Evolutionary conservation across 192 early-diverging fungal species (phyloP).

Genomic region (Coemansia javaensis): DNA sequence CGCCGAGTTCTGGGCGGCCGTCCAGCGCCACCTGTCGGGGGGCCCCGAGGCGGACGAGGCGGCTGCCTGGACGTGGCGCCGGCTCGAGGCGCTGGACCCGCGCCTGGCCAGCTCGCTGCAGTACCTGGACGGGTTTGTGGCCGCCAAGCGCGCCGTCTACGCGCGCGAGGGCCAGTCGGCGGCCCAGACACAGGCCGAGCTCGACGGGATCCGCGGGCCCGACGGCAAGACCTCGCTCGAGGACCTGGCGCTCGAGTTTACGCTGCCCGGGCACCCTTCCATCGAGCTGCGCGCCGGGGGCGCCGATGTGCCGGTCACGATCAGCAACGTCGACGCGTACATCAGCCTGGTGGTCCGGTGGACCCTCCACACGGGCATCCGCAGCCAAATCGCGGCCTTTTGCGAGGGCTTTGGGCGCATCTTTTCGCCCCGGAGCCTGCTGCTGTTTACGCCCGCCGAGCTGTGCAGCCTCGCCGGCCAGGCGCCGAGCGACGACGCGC

Average conservation of each 20-base stretch:
- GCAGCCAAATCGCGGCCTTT: conserved; percentile 72
- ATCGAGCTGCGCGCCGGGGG: conserved; percentile 65
- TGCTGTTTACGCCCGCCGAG: conserved; percentile 69
- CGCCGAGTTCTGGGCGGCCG: conserved; percentile 65
- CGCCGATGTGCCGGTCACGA: conserved; percentile 61
- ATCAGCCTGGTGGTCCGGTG: conserved; percentile 60
- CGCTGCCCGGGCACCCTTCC: conserved; percentile 72
- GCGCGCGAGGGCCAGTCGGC: conserved; percentile 44
- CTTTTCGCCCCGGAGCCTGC: conserved; percentile 66
- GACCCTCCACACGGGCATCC: conserved; percentile 63
- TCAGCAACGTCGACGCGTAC: conserved; percentile 80
- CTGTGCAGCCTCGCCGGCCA: conserved; percentile 66
- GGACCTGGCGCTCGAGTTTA: conserved; percentile 81
- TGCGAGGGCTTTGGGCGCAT: conserved; percentile 73
- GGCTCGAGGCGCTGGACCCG: conserved; percentile 60
- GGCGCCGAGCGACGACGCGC: conserved; percentile 57
- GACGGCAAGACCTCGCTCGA: conserved; percentile 47
- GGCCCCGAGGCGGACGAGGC: neutral
- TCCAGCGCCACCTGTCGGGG: conserved; percentile 47
- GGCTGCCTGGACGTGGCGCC: conserved; percentile 18
- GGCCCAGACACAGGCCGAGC: conserved; percentile 37
- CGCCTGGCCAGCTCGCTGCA: conserved; percentile 61
- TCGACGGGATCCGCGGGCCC: conserved; percentile 52
- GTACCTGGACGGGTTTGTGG: conserved; percentile 61
- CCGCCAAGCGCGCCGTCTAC: conserved; percentile 57